A percentile compares a stretch with the other conserved stretches of the same genome.
These are phyloP conservation scores for Pterocarpus macrocarpus DNA, from an alignment of 306 rosid species.

Conservation along the genomic window DNA sequence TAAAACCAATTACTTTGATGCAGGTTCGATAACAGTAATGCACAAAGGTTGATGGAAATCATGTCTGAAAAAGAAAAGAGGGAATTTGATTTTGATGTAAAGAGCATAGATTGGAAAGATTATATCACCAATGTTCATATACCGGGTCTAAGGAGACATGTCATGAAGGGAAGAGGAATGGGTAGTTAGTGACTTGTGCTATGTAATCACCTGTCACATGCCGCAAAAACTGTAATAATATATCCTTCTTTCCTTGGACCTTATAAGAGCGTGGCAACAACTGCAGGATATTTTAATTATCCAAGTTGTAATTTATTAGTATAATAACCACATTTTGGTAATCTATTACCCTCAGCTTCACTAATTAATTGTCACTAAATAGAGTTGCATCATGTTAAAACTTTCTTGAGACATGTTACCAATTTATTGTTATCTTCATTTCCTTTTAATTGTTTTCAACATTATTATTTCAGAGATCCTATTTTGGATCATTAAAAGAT, in stretches of 20 bases:
- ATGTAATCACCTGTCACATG: conserved; percentile 39
- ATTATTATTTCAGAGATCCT: too few relatives aligned
- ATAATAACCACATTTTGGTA: too few relatives aligned
- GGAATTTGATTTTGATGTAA: conserved; percentile 83
- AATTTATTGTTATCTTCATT: too few relatives aligned
- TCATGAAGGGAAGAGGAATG: conserved; percentile 16
- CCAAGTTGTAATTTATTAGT: too few relatives aligned
- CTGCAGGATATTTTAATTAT: too few relatives aligned
- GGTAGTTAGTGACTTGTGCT: conserved; percentile 41
- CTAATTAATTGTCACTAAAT: too few relatives aligned
- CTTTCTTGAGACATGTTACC: too few relatives aligned
- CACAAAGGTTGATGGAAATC: conserved; percentile 69
- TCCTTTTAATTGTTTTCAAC: too few relatives aligned
- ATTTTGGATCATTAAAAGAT: too few relatives aligned
- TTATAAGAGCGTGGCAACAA: too few relatives aligned
- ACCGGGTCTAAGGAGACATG: conserved; percentile 49
- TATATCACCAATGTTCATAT: conserved; percentile 87
- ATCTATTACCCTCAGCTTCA: too few relatives aligned
- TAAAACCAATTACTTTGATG: conserved; percentile 29
- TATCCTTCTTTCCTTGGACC: conserved; percentile 13
- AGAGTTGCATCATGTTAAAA: too few relatives aligned
- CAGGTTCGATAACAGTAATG: conserved; percentile 93
- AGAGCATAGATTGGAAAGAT: conserved; percentile 82
- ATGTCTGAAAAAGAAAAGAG: conserved; percentile 90
- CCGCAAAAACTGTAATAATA: conserved; percentile 49